Evolutionary conservation across 192 early-diverging fungal genomes (phyloP), one percentile per base, ranked within the genome.

Genomic region (Mortierella alpina): DNA sequence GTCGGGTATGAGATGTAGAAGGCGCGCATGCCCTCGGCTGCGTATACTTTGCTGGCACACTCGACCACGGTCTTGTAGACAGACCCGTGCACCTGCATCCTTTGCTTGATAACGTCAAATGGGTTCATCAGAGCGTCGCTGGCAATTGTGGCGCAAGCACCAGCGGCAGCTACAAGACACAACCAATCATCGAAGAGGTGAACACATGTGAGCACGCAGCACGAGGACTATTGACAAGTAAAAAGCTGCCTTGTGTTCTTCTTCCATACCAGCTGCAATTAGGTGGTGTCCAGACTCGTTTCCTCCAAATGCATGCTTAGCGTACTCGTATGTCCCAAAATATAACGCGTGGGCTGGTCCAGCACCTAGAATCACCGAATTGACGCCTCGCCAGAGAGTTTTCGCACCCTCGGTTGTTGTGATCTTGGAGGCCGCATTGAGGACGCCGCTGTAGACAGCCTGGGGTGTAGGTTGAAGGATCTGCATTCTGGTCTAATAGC

Each of bases 81-180:
- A 1, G 95, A 89, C 46, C 91, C 91, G 7, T 90, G 89, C 18
- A 97, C 84, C 83, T 98, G 97, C 95, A 97, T 96, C 42, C 97
- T 89, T 83, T 98, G 97, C 78, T 98, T 98, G 82, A 97, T 88
- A 17, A 98, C 97, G 83, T 99, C 97, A 85, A 99, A 99, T 13
- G 97, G 97, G 73, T 95, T 99, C 93, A 97, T 95, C 53, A 99
- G 83, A 7, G 93, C 91, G 68, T 99, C 97, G 84, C 92, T 90
- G 10, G 92, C 85, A 23, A 96, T 83, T 7, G 96, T 97, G 8
- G 97, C 97, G 76, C 89, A 90, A 52, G 93, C 96, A 48, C 96
- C 96, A 12, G 97, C 95, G 9, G 89, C 88, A 39, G 92, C 95
- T 86, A 84, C 5, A 10, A 65, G 46, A 11, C 44, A 13, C 6